Conservation (phyloP, 2,329 filamentous ascomycete genomes). For the Hirsutella minnesotensis region DNA sequence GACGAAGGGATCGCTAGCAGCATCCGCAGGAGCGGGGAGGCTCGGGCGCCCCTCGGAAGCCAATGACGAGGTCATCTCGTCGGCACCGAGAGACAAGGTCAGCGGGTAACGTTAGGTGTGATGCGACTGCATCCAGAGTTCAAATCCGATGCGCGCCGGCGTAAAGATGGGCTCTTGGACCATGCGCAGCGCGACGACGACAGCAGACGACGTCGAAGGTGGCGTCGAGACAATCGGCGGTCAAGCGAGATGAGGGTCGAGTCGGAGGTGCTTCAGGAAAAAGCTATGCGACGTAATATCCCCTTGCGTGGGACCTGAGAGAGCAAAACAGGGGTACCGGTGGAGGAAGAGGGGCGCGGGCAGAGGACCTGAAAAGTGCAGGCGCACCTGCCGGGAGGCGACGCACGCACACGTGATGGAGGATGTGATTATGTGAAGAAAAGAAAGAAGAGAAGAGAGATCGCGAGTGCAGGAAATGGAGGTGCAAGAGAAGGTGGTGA, state of each 20-base stretch:
- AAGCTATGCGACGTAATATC: background rate
- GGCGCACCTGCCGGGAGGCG: background rate
- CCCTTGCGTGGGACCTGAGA: slow-evolving; percentile 1
- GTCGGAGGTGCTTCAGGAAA: background rate
- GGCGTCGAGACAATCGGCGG: background rate
- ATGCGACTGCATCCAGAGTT: background rate
- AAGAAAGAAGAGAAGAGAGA: background rate
- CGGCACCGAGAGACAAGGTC: slow-evolving; percentile 6
- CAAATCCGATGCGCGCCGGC: background rate
- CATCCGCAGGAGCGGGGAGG: slow-evolving; percentile 24
- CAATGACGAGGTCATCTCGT: slow-evolving; percentile 29
- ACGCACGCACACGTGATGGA: background rate
- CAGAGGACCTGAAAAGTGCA: background rate
- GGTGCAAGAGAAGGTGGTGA: too few relatives aligned
- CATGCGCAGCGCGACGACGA: background rate
- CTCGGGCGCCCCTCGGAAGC: slow-evolving; percentile 26
- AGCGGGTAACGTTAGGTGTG: background rate
- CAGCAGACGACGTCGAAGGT: background rate
- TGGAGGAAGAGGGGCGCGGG: background rate
- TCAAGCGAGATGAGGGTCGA: background rate
- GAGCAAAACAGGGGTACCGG: background rate
- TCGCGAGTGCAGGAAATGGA: too few relatives aligned
- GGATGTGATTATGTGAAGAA: background rate
- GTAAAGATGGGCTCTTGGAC: background rate
- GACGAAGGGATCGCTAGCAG: slow-evolving; percentile 46